Base-by-base conservation (phyloP, 768 basidiomycete species). In the Strobilomyces confusus region DNA sequence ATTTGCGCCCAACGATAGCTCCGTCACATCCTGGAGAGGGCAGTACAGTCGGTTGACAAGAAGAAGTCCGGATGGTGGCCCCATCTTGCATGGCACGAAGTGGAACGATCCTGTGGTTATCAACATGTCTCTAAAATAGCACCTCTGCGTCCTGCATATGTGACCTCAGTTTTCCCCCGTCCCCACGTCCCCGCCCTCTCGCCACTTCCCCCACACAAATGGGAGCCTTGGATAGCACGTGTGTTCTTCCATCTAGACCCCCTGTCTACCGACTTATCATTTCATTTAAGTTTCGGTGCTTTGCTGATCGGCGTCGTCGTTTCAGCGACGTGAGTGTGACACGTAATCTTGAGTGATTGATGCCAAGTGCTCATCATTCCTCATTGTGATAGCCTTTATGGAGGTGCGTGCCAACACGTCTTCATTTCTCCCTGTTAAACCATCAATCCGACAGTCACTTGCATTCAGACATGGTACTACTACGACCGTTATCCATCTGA, bases 381-480 rank as follows among this genome's bases (percentile, higher is more conserved):
- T 55, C 20, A n/a, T 15, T 30, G 40, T 37, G 17, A 30, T 32
- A 83, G 82, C 6, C 66, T 83, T 23, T 76, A 79, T 54, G 81
- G 81, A 69, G 77, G 81, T 81, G 44, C 1, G 69, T 60, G 22
- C 7, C 17, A 33, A 32, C 14, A 2, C 23, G 17, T 38, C 32
- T 59, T 44, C 42, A 47, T 54, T 30, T 42, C 34, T 3, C n/a
- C 19, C n/a, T 19, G 29, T 58, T 30, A 55, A 67, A 14, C 38
- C 23, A 12, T 11, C 29, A 33, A 43, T 8, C 37, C 0, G 36
- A 29, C 41, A 84, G 83, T 84, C 20, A 82, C 82, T 14, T 71
- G 73, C 52, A 72, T 84, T 15, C 83, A 84, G 63, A 73, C 77
- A 1, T 82, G 74, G 73, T 83, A 78, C 58, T 84, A 83, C 62